Base-by-base conservation (phyloP, 192 early-diverging fungal species). In the Jimgerdemannia flammicorona region DNA sequence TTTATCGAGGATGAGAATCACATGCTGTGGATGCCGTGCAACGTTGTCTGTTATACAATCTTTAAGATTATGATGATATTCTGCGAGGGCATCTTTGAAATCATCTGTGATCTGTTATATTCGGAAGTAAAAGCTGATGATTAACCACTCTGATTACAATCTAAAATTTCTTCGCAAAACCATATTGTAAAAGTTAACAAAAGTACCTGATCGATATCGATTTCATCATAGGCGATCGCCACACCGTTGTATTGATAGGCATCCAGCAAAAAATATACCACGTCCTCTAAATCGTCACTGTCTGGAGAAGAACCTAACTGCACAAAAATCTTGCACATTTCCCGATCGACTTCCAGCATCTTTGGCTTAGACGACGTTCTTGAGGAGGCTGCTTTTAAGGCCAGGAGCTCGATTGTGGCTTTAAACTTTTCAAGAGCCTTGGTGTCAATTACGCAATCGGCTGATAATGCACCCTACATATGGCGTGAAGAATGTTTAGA, bases 1-100 rank as follows among this genome's bases (percentile, higher is more conserved):
- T 76, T 95, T 95, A 71, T 98, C 97, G 40, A 95, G 83, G 8
- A 97, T 89, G 41, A 99, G 73, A 54, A 99, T 88, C 3, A 94
- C 73, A 79, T 98, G 95, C 3, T 81, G 75, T 69, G 66, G 9
- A 14, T 68, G 9, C 8, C 9, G 19, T 4, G 67, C 2, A 68
- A 29, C 29, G 29, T 68, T 68, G 18, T 41, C 40, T 41, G 40
- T 68, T 20, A 14, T 4, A 67, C 66, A 68, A 59, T 68, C 14
- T 9, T 44, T 67, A 10, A 75, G 59, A 59, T 65, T 19, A 4
- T 74, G 68, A 67, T 79, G 69, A 29, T 79, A 79, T 40, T 69
- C 67, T 44, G 41, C 59, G 42, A 79, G 66, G 7, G 64, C 44
- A 10, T 39, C 19, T 44, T 42, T 59, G 14, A 74, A 66, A 19